Conservation (phyloP, 2,329 filamentous ascomycete genomes). For the Colletotrichum neosansevieriae region DNA sequence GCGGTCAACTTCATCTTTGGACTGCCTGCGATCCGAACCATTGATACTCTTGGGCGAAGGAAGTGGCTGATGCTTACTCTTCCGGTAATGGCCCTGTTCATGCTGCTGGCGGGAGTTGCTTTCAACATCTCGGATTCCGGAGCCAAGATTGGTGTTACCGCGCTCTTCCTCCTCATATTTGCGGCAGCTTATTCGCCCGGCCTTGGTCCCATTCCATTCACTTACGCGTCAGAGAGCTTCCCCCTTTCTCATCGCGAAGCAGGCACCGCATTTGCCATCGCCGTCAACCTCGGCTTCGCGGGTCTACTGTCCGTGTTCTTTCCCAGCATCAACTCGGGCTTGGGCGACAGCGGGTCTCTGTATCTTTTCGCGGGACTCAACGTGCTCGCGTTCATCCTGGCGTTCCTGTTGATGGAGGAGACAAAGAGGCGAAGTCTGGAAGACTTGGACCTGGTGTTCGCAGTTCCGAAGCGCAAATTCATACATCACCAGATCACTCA, state of each 20-base stretch:
- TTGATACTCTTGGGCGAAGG: constrained; percentile 56
- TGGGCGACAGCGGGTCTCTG: constrained; percentile 52
- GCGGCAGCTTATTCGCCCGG: constrained; percentile 56
- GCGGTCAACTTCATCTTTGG: constrained; percentile 58
- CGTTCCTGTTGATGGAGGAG: constrained; percentile 59
- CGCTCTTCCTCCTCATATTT: constrained; percentile 56
- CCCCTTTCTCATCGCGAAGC: constrained; percentile 62
- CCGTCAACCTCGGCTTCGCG: constrained; percentile 61
- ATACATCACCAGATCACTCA: constrained; percentile 50
- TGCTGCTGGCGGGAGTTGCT: constrained; percentile 53
- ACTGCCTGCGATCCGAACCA: constrained; percentile 54
- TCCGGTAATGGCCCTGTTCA: constrained; percentile 57
- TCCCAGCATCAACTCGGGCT: constrained; percentile 46
- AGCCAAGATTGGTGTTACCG: constrained; percentile 48
- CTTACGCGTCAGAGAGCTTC: constrained; percentile 63
- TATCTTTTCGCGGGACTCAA: constrained; percentile 62
- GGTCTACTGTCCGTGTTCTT: constrained; percentile 59
- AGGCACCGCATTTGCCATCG: constrained; percentile 61
- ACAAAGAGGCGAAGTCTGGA: constrained; percentile 55
- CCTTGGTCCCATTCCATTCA: constrained; percentile 62
- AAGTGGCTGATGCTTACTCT: constrained; percentile 58
- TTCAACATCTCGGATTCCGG: constrained; percentile 43
- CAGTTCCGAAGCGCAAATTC: constrained; percentile 53
- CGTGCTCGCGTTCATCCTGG: constrained; percentile 57
- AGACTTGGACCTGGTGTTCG: constrained; percentile 56